Evolutionary conservation across 148 eudicot species (phyloP), one percentile per base, ranked within the genome.

Genomic region (Pouteria glomerata): DNA sequence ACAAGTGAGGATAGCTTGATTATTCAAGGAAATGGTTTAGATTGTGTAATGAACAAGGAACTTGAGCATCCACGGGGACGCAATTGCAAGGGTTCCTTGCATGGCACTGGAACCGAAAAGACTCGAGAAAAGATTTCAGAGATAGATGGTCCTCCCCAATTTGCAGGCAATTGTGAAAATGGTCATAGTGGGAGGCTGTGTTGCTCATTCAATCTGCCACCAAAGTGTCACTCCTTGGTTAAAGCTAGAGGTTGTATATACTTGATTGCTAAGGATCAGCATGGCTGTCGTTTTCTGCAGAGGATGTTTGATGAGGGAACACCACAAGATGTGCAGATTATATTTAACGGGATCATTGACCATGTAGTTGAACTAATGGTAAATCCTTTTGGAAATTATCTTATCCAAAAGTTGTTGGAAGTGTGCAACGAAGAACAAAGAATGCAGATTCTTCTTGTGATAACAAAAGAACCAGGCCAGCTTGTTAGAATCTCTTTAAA

Each of bases 371-470:
- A 87, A 19, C 83, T 87, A 30, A 84, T 80, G 84, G 68, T 65
- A 53, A 73, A 87, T 63, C 82, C 86, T 4, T 84, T 87, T 63
- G 90, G 86, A 8, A 87, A 87, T 69, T 83, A 87, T 67, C 86
- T 88, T 51, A 77, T 88, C 74, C 89, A 88, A 27, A 88, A 85
- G 56, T 73, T 88, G 16, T 57, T 84, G 70, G 83, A 80, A 13
- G 81, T 86, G 19, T 84, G 86, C 56, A 77, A 67, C 71, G 93
- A 80, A 31, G 86, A 84, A 30, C 93, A 88, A 78, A 80, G 85
- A 73, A 72, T 66, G 77, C 74, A 74, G 29, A 82, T 88, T 74
- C 59, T 86, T 35, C 75, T 69, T 29, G 61, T 63, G 65, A 66
- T 84, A 24, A 84, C 84, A 58, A 70, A 59, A 68, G 76, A 67